phyloP scores from a whole-genome alignment of 129 eudicot species.

The Cynara cardunculus region DNA sequence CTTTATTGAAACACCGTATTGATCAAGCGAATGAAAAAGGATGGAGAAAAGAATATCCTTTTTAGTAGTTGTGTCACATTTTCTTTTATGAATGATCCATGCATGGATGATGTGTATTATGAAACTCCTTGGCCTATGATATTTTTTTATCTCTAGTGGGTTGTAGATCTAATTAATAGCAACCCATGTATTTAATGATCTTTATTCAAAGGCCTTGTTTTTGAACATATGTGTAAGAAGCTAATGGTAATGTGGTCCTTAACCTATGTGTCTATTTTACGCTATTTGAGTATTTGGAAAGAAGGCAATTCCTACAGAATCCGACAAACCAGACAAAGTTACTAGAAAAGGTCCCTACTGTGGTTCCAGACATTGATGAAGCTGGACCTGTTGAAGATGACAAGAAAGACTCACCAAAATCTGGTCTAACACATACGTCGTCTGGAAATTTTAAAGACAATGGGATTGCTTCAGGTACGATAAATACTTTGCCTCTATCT shows the following conservation, averaged over 20 bases:
- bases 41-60: conserved; percentile 84
- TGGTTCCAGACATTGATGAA: conserved; percentile 49
- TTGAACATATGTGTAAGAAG: no score
- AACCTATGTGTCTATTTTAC: conserved; percentile 34
- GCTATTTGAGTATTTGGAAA: conserved; percentile 41
- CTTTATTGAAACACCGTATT: conserved; percentile 39
- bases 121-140: neutral
- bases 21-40: conserved; percentile 85
- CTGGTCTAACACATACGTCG: conserved; percentile 18
- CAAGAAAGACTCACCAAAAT: conserved; percentile 35
- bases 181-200: neutral
- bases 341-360: conserved; percentile 49
- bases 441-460: conserved; percentile 19
- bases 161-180: neutral
- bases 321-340: conserved; percentile 46
- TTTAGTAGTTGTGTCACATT: neutral
- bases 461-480: conserved; percentile 30
- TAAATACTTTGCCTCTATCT: neutral
- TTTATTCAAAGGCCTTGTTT: no score
- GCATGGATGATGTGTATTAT: neutral
- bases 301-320: conserved; percentile 34
- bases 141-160: neutral
- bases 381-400: conserved; percentile 15
- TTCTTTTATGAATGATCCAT: neutral
- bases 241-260: conserved; percentile 30